Conservation (phyloP, 1,139 yeast species). For the Geotrichum citri-aurantii region DNA sequence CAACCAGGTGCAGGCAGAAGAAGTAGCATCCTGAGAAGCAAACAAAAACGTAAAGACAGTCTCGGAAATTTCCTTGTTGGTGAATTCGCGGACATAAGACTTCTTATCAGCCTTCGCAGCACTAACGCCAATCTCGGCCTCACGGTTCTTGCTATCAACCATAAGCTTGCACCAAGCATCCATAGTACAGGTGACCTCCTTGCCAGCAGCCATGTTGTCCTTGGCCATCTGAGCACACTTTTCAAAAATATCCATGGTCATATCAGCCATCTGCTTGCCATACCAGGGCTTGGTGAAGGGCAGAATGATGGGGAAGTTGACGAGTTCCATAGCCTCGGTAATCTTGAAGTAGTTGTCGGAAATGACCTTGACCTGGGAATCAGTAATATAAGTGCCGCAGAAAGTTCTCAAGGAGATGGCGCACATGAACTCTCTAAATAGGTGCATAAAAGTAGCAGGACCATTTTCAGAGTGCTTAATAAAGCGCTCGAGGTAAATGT, state of each 20-base stretch:
- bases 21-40: conserved; percentile 97
- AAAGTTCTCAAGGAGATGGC: conserved; percentile 88
- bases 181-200: conserved; percentile 79
- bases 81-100: conserved; percentile 69
- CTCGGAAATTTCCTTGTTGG: conserved; percentile 89
- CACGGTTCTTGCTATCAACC: conserved; percentile 63
- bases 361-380: conserved; percentile 75
- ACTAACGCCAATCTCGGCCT: conserved; percentile 37
- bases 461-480: conserved; percentile 49
- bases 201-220: conserved; percentile 69
- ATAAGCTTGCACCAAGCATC: conserved; percentile 90
- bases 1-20: conserved; percentile 97
- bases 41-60: conserved; percentile 92
- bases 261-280: conserved; percentile 88
- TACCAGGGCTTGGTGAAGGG: conserved; percentile 98
- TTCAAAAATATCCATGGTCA: conserved; percentile 88
- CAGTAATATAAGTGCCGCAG: conserved; percentile 92
- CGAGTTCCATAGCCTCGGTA: conserved; percentile 94
- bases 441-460: conserved; percentile 77
- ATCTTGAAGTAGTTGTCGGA: conserved; percentile 89
- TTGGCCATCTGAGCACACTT: conserved; percentile 84
- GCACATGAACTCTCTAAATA: conserved; percentile 92
- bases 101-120: conserved; percentile 45
- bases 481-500: conserved; percentile 65
- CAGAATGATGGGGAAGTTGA: conserved; percentile 90